Conservation (phyloP, 352 stramenopile genomes). For the Phytophthora parvispora region DNA sequence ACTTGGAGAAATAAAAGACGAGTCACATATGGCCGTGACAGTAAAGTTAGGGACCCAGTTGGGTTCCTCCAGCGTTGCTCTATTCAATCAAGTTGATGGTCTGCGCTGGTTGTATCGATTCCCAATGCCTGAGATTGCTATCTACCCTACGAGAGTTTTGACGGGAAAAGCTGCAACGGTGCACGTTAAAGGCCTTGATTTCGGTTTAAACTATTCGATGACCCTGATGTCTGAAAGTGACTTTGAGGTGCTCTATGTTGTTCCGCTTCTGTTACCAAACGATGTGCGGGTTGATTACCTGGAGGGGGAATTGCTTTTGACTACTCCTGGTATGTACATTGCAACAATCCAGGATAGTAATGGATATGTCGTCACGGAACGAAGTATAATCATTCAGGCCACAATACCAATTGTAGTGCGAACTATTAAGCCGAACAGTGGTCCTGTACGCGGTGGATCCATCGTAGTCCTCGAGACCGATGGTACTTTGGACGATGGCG, state of each 20-base stretch:
- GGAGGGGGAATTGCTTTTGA: conserved; percentile 3
- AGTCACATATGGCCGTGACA: conserved; percentile 1
- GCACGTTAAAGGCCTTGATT: conserved; percentile 17
- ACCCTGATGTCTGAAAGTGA: background rate
- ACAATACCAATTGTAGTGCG: background rate
- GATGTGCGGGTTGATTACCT: background rate
- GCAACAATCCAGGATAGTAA: conserved; percentile 17
- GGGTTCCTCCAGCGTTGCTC: background rate
- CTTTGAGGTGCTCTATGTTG: background rate
- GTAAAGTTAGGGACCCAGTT: background rate
- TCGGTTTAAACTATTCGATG: background rate
- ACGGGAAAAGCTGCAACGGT: background rate
- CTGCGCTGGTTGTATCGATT: conserved; percentile 36
- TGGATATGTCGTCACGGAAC: conserved; percentile 17
- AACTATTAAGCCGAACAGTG: conserved; percentile 9
- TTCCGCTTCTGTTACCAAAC: conserved; percentile 4
- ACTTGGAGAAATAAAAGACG: background rate
- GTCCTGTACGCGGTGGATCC: conserved; percentile 40
- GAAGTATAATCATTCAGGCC: conserved; percentile 6
- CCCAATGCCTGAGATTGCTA: conserved; percentile 7
- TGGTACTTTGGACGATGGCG: background rate
- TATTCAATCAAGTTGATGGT: background rate
- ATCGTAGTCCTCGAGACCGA: conserved; percentile 31
- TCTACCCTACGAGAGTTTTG: conserved; percentile 10
- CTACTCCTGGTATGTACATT: conserved; percentile 6